Conservation (phyloP, 345 rosid genomes). For the Passiflora organensis region DNA sequence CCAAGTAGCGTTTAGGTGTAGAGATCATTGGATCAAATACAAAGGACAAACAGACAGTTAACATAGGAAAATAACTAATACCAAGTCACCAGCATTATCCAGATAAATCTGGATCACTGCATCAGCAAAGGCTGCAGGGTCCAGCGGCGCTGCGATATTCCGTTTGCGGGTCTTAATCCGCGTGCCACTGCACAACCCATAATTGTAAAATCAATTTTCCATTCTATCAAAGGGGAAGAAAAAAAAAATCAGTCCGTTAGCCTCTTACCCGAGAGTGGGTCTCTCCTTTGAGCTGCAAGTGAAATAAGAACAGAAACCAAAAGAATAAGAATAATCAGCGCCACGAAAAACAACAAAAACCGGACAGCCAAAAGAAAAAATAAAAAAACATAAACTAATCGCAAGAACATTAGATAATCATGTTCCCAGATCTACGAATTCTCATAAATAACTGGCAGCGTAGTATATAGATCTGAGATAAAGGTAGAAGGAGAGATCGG, state of each 20-base stretch:
- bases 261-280: slow-evolving; percentile 34
- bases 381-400: not conserved
- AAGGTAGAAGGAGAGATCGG: no score
- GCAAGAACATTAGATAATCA: no score
- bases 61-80: slow-evolving; percentile 20
- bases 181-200: slow-evolving; percentile 66
- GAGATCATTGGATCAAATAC: not conserved
- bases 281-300: slow-evolving; percentile 33
- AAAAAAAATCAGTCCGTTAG: not conserved
- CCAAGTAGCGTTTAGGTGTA: no score
- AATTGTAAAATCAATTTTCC: not conserved
- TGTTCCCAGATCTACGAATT: no score
- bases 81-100: slow-evolving; percentile 99
- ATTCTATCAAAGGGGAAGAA: not conserved
- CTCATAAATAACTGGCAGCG: no score
- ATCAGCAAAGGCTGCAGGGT: slow-evolving; percentile 97
- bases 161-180: slow-evolving; percentile 99
- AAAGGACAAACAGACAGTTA: not conserved
- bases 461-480: not conserved
- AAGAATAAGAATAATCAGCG: not conserved
- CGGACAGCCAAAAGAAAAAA: not conserved
- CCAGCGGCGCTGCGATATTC: slow-evolving; percentile 93
- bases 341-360: not conserved
- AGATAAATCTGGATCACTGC: slow-evolving; percentile 94
- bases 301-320: not conserved